These are phyloP conservation scores for Umbelopsis ramanniana DNA, from an alignment of 192 early-diverging fungal genomes.

Conservation along the genomic window DNA sequence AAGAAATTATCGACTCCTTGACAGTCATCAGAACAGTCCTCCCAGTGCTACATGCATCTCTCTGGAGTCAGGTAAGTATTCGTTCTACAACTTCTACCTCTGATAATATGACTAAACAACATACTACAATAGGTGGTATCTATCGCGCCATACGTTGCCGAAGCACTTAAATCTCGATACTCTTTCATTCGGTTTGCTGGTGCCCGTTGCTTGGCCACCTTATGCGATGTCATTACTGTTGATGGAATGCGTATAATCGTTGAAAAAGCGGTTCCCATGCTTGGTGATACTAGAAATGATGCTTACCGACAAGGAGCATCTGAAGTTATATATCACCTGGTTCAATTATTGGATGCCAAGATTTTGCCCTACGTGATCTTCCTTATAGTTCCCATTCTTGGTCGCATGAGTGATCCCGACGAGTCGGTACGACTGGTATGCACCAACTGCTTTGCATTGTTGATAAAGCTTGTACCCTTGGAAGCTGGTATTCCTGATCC, in stretches of 20 bases:
- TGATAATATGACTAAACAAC: background rate
- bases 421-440: slow-evolving; percentile 87
- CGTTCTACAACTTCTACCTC: no score
- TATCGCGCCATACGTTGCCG: slow-evolving; percentile 68
- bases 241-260: slow-evolving; percentile 82
- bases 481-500: slow-evolving; percentile 97
- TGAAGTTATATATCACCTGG: slow-evolving; percentile 82
- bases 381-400: slow-evolving; percentile 93
- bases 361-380: slow-evolving; percentile 98
- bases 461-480: slow-evolving; percentile 94
- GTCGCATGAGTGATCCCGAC: slow-evolving; percentile 95
- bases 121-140: slow-evolving; percentile 41
- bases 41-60: slow-evolving; percentile 57
- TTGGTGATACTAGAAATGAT: slow-evolving; percentile 71
- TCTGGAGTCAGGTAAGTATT: slow-evolving; percentile 39
- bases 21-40: slow-evolving; percentile 71
- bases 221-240: slow-evolving; percentile 69
- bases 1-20: slow-evolving; percentile 79
- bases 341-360: slow-evolving; percentile 74
- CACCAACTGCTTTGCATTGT: slow-evolving; percentile 93
- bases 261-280: slow-evolving; percentile 73
- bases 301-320: slow-evolving; percentile 85
- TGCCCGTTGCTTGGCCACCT: slow-evolving; percentile 74
- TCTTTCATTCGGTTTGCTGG: slow-evolving; percentile 81
- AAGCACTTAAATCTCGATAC: slow-evolving; percentile 67